Evolutionary conservation across 768 basidiomycete genomes (phyloP).

Genomic region (Suillus fuscotomentosus): DNA sequence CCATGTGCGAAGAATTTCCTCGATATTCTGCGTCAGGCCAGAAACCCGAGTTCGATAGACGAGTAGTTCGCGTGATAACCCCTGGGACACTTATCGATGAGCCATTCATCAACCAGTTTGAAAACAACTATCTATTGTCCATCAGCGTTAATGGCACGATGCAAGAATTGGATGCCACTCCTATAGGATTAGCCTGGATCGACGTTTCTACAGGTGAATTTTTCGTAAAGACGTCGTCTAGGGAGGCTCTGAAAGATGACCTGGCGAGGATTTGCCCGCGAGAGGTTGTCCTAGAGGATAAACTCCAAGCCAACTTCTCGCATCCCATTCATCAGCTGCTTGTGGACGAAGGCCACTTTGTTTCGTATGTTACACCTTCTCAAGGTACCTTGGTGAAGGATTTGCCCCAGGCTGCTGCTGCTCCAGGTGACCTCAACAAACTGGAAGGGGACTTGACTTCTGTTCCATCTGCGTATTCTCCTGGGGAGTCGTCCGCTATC

Average conservation of each 20-base stretch:
- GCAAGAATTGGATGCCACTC: constrained; percentile 6
- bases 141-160: constrained; percentile 34
- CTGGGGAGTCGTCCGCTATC: constrained; percentile 56
- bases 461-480: constrained; percentile 23
- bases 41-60: constrained; percentile 69
- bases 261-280: constrained; percentile 77
- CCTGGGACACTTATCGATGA: constrained; percentile 96
- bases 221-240: constrained; percentile 62
- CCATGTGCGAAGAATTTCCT: constrained; percentile 91
- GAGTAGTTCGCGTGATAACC: constrained; percentile 84
- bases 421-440: constrained; percentile 22
- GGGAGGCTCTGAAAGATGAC: constrained; percentile 70
- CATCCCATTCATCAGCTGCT: constrained; percentile 51
- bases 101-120: constrained; percentile 77
- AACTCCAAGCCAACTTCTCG: constrained; percentile 32
- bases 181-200: constrained; percentile 85
- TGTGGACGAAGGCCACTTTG: constrained; percentile 51
- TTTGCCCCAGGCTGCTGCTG: not conserved
- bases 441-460: constrained; percentile 4
- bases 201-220: constrained; percentile 96
- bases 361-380: constrained; percentile 43
- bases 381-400: not conserved
- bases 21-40: constrained; percentile 42
- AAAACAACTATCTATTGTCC: constrained; percentile 89
- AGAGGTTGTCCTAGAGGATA: constrained; percentile 71